Conservation (phyloP, 345 rosid genomes). For the Gynandropsis gynandra region DNA sequence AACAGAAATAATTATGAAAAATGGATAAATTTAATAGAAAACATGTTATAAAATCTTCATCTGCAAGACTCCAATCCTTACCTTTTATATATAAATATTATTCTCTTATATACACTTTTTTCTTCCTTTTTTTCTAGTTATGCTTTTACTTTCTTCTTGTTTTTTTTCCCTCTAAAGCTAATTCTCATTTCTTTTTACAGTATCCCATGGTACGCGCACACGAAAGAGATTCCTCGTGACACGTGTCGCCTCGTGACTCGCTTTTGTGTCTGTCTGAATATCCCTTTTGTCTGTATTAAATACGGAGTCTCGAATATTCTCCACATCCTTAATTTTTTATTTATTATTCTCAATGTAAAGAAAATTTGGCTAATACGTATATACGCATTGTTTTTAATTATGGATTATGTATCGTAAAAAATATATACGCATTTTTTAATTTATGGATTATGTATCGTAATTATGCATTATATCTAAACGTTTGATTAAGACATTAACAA, state of each 20-base stretch:
- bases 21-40: no score
- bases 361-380: no score
- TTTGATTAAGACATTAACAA: no score
- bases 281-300: slow-evolving; percentile 32
- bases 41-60: slow-evolving; percentile 32
- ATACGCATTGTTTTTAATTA: no score
- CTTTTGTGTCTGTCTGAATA: slow-evolving; percentile 32
- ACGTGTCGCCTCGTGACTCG: slow-evolving; percentile 29
- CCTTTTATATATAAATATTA: slow-evolving; percentile 27
- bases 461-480: no score
- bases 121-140: slow-evolving; percentile 21
- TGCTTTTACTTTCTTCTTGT: no score
- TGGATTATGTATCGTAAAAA: no score
- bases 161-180: slow-evolving; percentile 24
- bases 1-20: no score
- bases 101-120: slow-evolving; percentile 27
- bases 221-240: slow-evolving; percentile 31
- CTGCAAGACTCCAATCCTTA: slow-evolving; percentile 35
- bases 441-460: no score
- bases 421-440: no score
- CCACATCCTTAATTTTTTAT: slow-evolving; percentile 8
- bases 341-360: not conserved
- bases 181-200: slow-evolving; percentile 26
- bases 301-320: slow-evolving; percentile 18
- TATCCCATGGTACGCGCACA: slow-evolving; percentile 34